Evolutionary conservation across 1,284 basidiomycete genomes (phyloP).

Genomic region (Heliocybe sulcata): DNA sequence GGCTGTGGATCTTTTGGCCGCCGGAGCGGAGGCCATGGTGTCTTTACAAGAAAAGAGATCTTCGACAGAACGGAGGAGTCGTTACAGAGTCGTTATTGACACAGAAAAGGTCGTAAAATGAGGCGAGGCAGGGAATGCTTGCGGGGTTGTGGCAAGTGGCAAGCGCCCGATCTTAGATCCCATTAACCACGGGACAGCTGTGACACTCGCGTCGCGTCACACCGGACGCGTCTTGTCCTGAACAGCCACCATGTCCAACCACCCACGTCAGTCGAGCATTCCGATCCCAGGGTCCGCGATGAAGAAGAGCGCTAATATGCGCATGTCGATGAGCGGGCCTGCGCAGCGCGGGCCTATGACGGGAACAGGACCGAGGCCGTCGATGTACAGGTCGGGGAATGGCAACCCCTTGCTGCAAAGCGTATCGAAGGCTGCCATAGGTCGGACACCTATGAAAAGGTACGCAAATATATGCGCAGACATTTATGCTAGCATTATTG

Average conservation of each 20-base stretch:
- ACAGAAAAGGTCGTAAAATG: neutral
- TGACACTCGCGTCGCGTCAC: neutral
- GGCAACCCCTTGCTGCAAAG: constrained; percentile 63
- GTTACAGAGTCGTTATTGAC: neutral
- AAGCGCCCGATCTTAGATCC: no score
- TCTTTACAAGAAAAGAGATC: neutral
- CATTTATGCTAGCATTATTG: neutral
- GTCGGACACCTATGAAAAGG: constrained; percentile 70
- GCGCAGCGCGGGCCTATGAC: constrained; percentile 45
- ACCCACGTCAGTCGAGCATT: neutral
- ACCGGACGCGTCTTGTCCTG: neutral
- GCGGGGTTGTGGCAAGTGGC: neutral
- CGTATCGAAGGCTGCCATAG: constrained; percentile 57
- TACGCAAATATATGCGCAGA: constrained; percentile 17
- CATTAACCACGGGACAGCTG: neutral
- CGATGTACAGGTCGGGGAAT: constrained; percentile 60
- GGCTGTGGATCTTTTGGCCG: neutral
- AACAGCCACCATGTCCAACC: neutral
- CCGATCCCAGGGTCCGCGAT: constrained; percentile 43
- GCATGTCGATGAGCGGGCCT: constrained; percentile 67
- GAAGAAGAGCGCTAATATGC: constrained; percentile 51
- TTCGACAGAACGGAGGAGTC: neutral
- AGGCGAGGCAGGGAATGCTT: neutral
- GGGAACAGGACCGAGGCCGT: constrained; percentile 54
- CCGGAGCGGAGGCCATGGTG: neutral